These are phyloP conservation scores for Kodamaea restingae DNA, from an alignment of 805 yeast species.

Conservation along the genomic window DNA sequence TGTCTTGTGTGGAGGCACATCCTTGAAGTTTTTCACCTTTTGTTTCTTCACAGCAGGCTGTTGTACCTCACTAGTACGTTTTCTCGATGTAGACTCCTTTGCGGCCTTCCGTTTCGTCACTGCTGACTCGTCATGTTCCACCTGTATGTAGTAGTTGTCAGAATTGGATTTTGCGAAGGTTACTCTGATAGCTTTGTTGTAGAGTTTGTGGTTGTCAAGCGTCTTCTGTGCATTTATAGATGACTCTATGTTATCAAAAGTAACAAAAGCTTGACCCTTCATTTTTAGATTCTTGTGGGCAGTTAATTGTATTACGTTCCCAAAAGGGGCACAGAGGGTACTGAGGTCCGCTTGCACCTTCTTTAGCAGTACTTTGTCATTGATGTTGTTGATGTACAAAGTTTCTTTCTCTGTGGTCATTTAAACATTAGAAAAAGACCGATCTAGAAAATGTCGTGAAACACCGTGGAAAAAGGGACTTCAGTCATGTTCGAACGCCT, in stretches of 20 bases:
- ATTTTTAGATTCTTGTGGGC: slow-evolving; percentile 59
- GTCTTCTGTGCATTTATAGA: slow-evolving; percentile 46
- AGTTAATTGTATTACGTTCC: slow-evolving; percentile 46
- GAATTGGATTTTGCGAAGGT: slow-evolving; percentile 42
- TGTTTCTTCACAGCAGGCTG: slow-evolving; percentile 6
- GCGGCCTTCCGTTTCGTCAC: slow-evolving; percentile 20
- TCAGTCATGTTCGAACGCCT: no score
- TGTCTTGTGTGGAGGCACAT: slow-evolving; percentile 63
- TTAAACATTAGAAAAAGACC: no score
- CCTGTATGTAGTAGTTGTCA: slow-evolving; percentile 27
- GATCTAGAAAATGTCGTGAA: no score
- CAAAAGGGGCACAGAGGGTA: slow-evolving; percentile 41
- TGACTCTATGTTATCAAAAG: slow-evolving; percentile 40
- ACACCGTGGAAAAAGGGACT: no score
- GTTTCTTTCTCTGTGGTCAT: slow-evolving; percentile 19
- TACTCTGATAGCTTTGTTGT: slow-evolving; percentile 47
- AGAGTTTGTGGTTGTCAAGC: slow-evolving; percentile 39
- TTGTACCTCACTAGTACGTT: slow-evolving; percentile 12
- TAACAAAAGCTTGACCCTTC: slow-evolving; percentile 82
- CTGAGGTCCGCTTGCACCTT: slow-evolving; percentile 44
- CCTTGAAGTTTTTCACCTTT: slow-evolving; percentile 21
- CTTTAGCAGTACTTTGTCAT: slow-evolving; percentile 59
- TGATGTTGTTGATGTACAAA: slow-evolving; percentile 67
- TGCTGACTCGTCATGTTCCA: slow-evolving; percentile 16
- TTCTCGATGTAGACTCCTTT: slow-evolving; percentile 13